Evolutionary conservation across 768 basidiomycete species (phyloP), one percentile per base, ranked within the genome.

Genomic region (Chlorophyllum brunneum): DNA sequence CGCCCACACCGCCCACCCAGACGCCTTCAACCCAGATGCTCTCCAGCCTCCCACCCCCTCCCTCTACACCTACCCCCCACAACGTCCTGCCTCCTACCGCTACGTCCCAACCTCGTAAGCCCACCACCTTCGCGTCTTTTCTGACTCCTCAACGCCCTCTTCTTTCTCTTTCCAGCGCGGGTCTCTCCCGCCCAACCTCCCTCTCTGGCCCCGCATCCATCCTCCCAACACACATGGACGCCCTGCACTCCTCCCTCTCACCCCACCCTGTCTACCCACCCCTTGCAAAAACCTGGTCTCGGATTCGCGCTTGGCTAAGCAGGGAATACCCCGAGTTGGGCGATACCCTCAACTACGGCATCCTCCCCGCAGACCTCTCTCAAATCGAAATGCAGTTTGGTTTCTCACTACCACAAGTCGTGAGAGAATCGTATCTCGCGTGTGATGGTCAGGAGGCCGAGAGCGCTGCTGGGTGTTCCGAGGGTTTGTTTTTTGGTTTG

Each of bases 361-460:
- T 92, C 57, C 78, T 86, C 48, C 86, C 86, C 8, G 79, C 80
- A 58, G 86, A 92, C 65, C 80, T 97, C 55, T 78, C 86, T 33
- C 78, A 86, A 30, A 79, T 95, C 61, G 92, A 97, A 69, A 75
- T 85, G 65, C 82, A 92, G 58, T 83, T 95, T 56, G 92, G 94
- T 26, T 82, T 89, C 59, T 70, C 83, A 6, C 80, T 99, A 18
- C 97, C 97, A 2, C 76, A 80, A 27, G 83, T 86, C 29, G 81
- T 99, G n/a, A 82, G 93, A 20, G 97, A 99, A 58, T 92, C 91
- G 0, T 95, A 95, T 71, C 75, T 86, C 40, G 74, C 77, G 52
- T 86, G 87, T 51, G 93, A 99, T 62, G 97, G 97, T 2, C 97
- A 99, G 64, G 97, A 98, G 65, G 81, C 90, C 16, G 89, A 93